These are phyloP conservation scores for Dryas octopetala DNA, from an alignment of 306 rosid genomes.

Conservation along the genomic window DNA sequence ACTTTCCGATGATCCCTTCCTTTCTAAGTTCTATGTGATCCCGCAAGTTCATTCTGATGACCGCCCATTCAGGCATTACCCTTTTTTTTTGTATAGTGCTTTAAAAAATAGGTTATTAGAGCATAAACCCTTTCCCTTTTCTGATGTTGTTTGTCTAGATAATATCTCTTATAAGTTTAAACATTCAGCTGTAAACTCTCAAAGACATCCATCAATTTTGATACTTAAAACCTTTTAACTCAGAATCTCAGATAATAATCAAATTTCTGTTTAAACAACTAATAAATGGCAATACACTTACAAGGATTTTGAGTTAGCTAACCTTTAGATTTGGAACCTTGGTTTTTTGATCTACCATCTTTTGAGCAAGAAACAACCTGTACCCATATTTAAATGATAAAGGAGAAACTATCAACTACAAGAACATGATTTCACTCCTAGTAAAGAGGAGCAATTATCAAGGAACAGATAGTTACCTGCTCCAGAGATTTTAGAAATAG, in stretches of 20 bases:
- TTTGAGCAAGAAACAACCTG: conserved; percentile 49
- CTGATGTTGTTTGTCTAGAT: too few species aligned
- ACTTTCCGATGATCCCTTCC: too few species aligned
- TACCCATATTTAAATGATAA: conserved; percentile 14
- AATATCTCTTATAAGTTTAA: too few species aligned
- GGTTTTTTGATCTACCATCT: conserved; percentile 27
- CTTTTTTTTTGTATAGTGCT: too few species aligned
- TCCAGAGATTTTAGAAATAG: conserved; percentile 47
- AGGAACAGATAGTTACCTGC: conserved; percentile 34
- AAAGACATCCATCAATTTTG: not conserved
- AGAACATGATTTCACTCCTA: conserved; percentile 17
- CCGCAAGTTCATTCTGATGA: too few species aligned
- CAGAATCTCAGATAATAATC: not conserved
- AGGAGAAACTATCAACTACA: conserved; percentile 17
- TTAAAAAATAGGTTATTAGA: too few species aligned
- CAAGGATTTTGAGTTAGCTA: conserved; percentile 18
- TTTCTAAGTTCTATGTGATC: too few species aligned
- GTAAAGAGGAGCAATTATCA: conserved; percentile 15
- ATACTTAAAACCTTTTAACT: conserved; percentile 8
- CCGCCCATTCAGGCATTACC: too few species aligned
- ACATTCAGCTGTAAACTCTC: not conserved
- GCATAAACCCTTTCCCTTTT: too few species aligned
- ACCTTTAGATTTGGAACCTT: conserved; percentile 45
- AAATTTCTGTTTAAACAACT: not conserved
- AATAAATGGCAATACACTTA: not conserved